A percentile compares a stretch with the other conserved stretches of the same genome.
Evolutionary conservation across 1,284 basidiomycete genomes (phyloP).

Genomic region (Melampsora abietis-canadensis): DNA sequence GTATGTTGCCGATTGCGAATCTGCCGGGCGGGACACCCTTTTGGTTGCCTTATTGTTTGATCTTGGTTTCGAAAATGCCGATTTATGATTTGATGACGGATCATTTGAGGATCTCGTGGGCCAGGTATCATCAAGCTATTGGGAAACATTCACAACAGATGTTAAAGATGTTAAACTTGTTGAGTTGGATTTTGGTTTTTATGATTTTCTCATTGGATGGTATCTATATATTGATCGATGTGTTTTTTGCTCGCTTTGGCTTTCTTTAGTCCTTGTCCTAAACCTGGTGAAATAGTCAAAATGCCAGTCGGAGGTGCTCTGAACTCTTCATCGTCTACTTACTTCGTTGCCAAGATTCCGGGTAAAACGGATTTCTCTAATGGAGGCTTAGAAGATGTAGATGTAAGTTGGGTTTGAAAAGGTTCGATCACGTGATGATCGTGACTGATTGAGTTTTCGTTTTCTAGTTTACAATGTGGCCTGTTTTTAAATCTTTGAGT

Average conservation of each 20-base stretch:
- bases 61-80: slow-evolving; percentile 76
- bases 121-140: slow-evolving; percentile 53
- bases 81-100: slow-evolving; percentile 90
- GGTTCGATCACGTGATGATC: too few relatives aligned
- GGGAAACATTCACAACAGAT: slow-evolving; percentile 53
- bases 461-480: slow-evolving; percentile 84
- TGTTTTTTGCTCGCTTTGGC: not conserved
- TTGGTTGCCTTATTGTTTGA: slow-evolving; percentile 86
- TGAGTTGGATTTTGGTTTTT: too few relatives aligned
- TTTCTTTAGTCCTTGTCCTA: slow-evolving; percentile 24
- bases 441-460: not conserved
- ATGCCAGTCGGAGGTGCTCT: slow-evolving; percentile 25
- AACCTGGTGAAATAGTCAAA: slow-evolving; percentile 13
- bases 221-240: slow-evolving; percentile 49
- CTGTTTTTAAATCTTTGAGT: slow-evolving; percentile 87
- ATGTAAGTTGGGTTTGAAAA: slow-evolving; percentile 15
- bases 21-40: slow-evolving; percentile 81
- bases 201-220: slow-evolving; percentile 44
- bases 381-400: slow-evolving; percentile 32
- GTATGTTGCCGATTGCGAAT: slow-evolving; percentile 44
- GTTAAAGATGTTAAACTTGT: slow-evolving; percentile 52
- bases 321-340: slow-evolving; percentile 23
- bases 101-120: slow-evolving; percentile 64
- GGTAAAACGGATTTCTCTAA: slow-evolving; percentile 27
- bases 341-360: slow-evolving; percentile 33